Evolutionary conservation across 345 rosid genomes (phyloP).

Genomic region (Gossypium australe): DNA sequence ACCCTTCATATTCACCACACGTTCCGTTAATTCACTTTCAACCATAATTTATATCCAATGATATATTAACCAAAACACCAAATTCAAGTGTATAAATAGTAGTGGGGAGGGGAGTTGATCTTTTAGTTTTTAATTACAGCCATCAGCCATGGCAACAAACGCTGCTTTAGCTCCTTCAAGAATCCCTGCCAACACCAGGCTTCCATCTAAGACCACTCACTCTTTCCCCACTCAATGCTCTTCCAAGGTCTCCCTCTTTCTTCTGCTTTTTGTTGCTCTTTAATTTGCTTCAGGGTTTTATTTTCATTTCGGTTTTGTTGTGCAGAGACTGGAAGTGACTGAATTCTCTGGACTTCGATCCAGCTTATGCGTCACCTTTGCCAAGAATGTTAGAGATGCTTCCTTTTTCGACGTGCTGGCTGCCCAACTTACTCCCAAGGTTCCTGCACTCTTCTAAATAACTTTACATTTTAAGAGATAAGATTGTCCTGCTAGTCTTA

Average conservation of each 20-base stretch:
- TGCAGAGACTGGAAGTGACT: conserved; percentile 66
- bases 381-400: conserved; percentile 38
- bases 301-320: conserved; percentile 2
- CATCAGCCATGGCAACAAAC: conserved; percentile 65
- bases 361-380: conserved; percentile 22
- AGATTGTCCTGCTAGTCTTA: not conserved
- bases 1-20: conserved; percentile 47
- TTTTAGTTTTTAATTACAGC: not conserved
- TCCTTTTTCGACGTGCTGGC: conserved; percentile 74
- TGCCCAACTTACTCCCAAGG: conserved; percentile 72
- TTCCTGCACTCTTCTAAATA: conserved; percentile 4
- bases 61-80: not conserved
- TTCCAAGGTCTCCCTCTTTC: conserved; percentile 42
- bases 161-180: conserved; percentile 89
- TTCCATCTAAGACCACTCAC: conserved; percentile 48
- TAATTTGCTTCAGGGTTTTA: not conserved
- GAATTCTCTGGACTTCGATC: conserved; percentile 81
- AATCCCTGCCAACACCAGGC: conserved; percentile 54
- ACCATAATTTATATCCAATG: conserved; percentile 32
- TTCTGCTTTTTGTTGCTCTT: conserved; percentile 6
- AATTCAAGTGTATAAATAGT: not conserved
- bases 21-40: conserved; percentile 30
- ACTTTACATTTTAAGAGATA: not conserved
- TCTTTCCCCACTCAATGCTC: conserved; percentile 76
- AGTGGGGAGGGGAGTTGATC: not conserved